Percentiles rank a stretch among this genome's conserved stretches.
phyloP scores from a whole-genome alignment of 2,329 filamentous ascomycete species.

The Venturia asperata region DNA sequence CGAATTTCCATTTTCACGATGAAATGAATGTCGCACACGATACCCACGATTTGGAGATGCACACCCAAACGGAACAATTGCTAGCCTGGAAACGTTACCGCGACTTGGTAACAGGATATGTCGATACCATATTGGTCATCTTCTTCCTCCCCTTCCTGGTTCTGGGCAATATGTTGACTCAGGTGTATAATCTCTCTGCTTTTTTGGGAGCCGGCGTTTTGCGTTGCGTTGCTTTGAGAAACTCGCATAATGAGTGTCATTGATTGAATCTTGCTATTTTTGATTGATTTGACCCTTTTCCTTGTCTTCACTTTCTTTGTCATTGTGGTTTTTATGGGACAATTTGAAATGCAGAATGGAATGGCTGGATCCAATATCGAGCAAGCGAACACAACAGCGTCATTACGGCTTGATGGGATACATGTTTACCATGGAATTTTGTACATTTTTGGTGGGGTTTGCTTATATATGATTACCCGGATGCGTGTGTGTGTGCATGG shows the following conservation, averaged over 20 bases:
- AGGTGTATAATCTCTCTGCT: constrained; percentile 1
- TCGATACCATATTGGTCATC: not conserved
- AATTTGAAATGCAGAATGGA: constrained; percentile 5
- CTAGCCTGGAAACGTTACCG: not conserved
- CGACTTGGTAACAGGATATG: constrained; percentile 3
- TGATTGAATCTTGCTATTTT: not conserved
- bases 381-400: not conserved
- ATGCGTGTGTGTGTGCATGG: not conserved
- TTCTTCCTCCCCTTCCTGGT: not conserved
- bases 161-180: not conserved
- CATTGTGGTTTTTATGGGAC: not conserved
- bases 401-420: not conserved
- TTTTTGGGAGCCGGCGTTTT: constrained; percentile 5
- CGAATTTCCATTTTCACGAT: constrained; percentile 11
- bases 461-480: not conserved
- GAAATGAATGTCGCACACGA: constrained; percentile 6
- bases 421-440: not conserved
- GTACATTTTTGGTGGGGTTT: not conserved
- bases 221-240: not conserved
- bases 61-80: not conserved
- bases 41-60: constrained; percentile 9
- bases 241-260: too few relatives aligned
- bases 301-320: not conserved
- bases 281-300: not conserved
- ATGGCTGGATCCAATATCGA: not conserved